phyloP scores from a whole-genome alignment of 2,329 filamentous ascomycete species.

The Colletotrichum paranaense region DNA sequence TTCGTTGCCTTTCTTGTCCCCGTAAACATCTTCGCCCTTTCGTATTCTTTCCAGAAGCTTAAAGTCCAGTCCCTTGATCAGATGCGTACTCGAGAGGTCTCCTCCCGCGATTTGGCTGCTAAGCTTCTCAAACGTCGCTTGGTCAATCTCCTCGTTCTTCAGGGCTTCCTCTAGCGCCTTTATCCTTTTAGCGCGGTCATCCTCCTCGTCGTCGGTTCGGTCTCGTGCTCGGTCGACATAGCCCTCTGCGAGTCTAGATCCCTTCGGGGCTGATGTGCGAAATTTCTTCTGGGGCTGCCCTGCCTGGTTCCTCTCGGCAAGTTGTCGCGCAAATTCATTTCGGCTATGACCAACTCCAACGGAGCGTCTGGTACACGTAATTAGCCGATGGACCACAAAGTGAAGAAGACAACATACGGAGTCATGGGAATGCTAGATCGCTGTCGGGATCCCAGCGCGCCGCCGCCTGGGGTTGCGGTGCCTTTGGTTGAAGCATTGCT shows the following conservation, averaged over 20 bases:
- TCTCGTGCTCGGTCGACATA: constrained; percentile 85
- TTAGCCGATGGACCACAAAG: constrained; percentile 37
- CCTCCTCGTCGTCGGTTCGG: constrained; percentile 64
- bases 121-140: constrained; percentile 80
- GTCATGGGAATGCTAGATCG: constrained; percentile 93
- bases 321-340: constrained; percentile 84
- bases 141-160: constrained; percentile 86
- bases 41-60: constrained; percentile 78
- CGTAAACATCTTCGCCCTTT: constrained; percentile 75
- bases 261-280: constrained; percentile 84
- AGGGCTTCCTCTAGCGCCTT: constrained; percentile 84
- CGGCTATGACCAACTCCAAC: constrained; percentile 63
- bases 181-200: constrained; percentile 72
- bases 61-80: constrained; percentile 93
- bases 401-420: constrained; percentile 67
- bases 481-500: constrained; percentile 58
- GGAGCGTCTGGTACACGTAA: constrained; percentile 66
- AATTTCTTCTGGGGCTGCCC: constrained; percentile 75
- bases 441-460: constrained; percentile 79
- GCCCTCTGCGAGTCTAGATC: constrained; percentile 80
- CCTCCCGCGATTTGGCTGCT: constrained; percentile 84
- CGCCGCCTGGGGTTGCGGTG: constrained; percentile 40
- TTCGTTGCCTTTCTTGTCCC: constrained; percentile 46
- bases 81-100: constrained; percentile 81
- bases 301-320: constrained; percentile 76